Conservation (phyloP, 805 yeast species). For the Sugiyamaella qingdaonensis region DNA sequence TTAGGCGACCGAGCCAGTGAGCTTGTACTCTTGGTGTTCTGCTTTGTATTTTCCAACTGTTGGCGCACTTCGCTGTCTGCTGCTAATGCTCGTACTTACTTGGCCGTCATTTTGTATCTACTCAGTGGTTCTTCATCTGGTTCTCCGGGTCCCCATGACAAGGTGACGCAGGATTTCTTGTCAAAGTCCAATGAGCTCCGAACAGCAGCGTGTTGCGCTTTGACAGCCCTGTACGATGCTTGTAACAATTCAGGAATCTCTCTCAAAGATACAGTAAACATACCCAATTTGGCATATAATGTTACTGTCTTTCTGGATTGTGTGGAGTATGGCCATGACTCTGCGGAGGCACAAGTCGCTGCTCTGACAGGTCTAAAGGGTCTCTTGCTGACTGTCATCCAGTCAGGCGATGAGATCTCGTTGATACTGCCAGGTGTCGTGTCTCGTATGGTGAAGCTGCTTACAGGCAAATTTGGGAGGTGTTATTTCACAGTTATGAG, state of each 20-base stretch:
- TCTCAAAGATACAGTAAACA: slow-evolving; percentile 1
- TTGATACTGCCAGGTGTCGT: slow-evolving; percentile 32
- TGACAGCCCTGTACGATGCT: slow-evolving; percentile 22
- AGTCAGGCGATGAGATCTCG: slow-evolving; percentile 25
- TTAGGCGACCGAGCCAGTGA: slow-evolving; percentile 47
- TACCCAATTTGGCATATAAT: slow-evolving; percentile 25
- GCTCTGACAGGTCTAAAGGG: slow-evolving; percentile 19
- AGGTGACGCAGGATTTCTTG: slow-evolving; percentile 16
- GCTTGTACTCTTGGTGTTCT: slow-evolving; percentile 42
- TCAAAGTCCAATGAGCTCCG: slow-evolving; percentile 20
- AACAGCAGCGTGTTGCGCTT: slow-evolving; percentile 27
- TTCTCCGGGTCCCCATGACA: slow-evolving; percentile 10
- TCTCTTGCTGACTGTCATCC: slow-evolving; percentile 12
- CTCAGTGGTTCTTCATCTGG: slow-evolving; percentile 19
- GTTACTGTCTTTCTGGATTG: slow-evolving; percentile 23
- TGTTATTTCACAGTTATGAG: slow-evolving; percentile 22
- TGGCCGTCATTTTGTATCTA: slow-evolving; percentile 25
- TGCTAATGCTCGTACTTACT: slow-evolving; percentile 24
- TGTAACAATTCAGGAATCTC: slow-evolving; percentile 8
- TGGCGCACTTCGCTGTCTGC: slow-evolving; percentile 37
- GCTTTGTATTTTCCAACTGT: slow-evolving; percentile 41
- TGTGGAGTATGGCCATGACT: slow-evolving; percentile 18
- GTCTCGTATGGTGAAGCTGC: slow-evolving; percentile 26
- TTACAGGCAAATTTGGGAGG: slow-evolving; percentile 23
- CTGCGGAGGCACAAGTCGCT: slow-evolving; percentile 20